These are phyloP conservation scores for Neurospora sp. DNA, from an alignment of 495 filamentous ascomycete species.

Conservation along the genomic window DNA sequence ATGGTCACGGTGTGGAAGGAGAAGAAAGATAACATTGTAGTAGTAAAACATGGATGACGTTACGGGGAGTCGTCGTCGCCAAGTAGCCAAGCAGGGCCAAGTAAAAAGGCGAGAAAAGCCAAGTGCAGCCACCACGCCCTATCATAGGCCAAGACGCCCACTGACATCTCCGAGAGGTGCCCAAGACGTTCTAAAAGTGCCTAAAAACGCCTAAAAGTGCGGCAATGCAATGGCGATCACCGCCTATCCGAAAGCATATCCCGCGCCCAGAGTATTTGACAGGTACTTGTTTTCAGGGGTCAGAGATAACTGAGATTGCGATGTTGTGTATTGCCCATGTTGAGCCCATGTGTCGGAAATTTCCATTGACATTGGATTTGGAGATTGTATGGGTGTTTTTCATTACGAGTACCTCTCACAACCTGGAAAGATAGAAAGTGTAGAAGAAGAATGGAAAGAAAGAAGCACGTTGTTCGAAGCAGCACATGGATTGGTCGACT, in stretches of 20 bases:
- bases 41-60: background rate
- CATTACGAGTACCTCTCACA: too few species aligned
- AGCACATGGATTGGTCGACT: background rate
- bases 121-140: background rate
- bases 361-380: background rate
- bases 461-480: background rate
- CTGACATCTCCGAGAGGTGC: background rate
- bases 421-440: too few species aligned
- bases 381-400: background rate
- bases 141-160: background rate
- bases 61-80: background rate
- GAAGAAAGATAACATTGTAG: background rate
- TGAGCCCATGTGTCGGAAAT: background rate
- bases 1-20: background rate
- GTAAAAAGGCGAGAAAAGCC: background rate
- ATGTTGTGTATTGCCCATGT: background rate
- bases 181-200: background rate
- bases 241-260: background rate
- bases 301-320: background rate
- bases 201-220: background rate
- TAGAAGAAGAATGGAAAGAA: background rate
- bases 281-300: background rate
- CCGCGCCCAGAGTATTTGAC: background rate
- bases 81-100: background rate
- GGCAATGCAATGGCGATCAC: background rate